A percentile compares a stretch with the other conserved stretches of the same genome.
Evolutionary conservation across 345 rosid genomes (phyloP).

Genomic region (Populus euphratica): DNA sequence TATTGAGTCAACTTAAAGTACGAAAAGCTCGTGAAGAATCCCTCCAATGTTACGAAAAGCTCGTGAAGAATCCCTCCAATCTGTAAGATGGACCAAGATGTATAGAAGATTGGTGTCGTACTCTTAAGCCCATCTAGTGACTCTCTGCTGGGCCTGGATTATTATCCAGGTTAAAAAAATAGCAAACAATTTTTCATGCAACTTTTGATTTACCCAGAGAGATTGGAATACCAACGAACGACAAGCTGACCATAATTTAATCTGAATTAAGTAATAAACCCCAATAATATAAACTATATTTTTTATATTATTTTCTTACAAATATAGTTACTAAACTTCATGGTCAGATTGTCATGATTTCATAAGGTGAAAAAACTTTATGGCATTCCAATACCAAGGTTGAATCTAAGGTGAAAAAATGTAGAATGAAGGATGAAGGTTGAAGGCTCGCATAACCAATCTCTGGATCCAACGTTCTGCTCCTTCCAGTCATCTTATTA

Average conservation of each 20-base stretch:
- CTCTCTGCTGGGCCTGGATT: neutral
- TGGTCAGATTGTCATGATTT: neutral
- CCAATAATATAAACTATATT: too few species aligned
- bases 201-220: neutral
- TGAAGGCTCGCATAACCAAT: slow-evolving; percentile 66
- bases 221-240: too few species aligned
- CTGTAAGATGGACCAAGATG: too few species aligned
- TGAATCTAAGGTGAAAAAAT: slow-evolving; percentile 41
- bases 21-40: too few species aligned
- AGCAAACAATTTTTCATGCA: neutral
- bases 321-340: too few species aligned
- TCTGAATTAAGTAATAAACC: too few species aligned
- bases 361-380: slow-evolving; percentile 36
- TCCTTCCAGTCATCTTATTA: slow-evolving; percentile 62
- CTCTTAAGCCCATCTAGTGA: neutral
- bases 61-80: too few species aligned
- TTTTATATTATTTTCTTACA: too few species aligned
- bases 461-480: slow-evolving; percentile 59
- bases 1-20: too few species aligned
- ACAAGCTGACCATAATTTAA: too few species aligned
- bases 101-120: neutral
- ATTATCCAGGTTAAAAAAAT: neutral
- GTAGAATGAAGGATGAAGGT: slow-evolving; percentile 26
- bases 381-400: slow-evolving; percentile 76
- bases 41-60: too few species aligned